Evolutionary conservation across 495 filamentous ascomycete species (phyloP), one percentile per base, ranked within the genome.

Genomic region (Halenospora varia): DNA sequence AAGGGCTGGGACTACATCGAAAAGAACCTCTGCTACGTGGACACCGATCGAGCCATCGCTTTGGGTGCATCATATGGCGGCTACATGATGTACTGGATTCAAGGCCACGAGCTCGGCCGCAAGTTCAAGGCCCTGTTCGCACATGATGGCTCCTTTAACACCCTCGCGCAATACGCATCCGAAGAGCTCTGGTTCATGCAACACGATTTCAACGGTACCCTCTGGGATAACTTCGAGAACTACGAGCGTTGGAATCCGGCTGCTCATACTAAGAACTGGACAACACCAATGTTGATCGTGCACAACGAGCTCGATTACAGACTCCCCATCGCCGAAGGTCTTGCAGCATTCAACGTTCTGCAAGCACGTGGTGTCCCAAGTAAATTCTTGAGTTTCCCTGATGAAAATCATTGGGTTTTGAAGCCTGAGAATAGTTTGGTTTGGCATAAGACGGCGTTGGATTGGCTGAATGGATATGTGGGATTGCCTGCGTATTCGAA

Each of bases 251-350:
- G 90, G 90, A 88, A 94, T 67, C 93, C 92, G 0, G 82, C 88
- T 2, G 73, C 74, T 17, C 81, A 80, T 66, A 78, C 82, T 0
- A 77, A 68, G 20, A 68, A 79, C 42, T 97, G 92, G 92, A 75
- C 80, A 1, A 97, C 92, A 10, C 93, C 93, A 13, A 10, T 57
- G 29, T 55, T 80, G 58, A 79, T 96, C 62, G 90, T 97, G 50
- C 92, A 97, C 72, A 92, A 83, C 66, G 90, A 93, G 62, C 78
- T 94, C 20, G 93, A 97, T 70, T 97, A 96, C 69, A 81, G 93
- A 13, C 71, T 97, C 24, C 87, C 90, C 0, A 84, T 96, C 40
- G 77, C 75, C 0, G 92, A 96, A 68, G 92, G 92, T 0, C 72
- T 96, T 22, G 81, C 89, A 1, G 84, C 88, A 18, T 96, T 96